Percentiles rank a stretch among this genome's conserved stretches.
Evolutionary conservation across 176 grass and related monocot genomes (phyloP).

Genomic region (Avena eriantha): DNA sequence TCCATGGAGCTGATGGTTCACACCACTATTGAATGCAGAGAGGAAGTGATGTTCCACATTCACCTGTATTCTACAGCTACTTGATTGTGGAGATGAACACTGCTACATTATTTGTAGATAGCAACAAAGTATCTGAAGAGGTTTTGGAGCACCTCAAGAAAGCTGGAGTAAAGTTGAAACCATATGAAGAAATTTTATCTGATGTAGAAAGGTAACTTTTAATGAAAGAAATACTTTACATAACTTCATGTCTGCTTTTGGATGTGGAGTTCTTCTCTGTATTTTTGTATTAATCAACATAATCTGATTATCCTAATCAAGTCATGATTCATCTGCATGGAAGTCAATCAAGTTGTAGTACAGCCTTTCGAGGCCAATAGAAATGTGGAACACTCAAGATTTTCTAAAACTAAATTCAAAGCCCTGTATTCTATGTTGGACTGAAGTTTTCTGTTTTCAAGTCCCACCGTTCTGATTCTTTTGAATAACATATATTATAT

Average conservation of each 20-base stretch:
- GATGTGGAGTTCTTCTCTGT: neutral
- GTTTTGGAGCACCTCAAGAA: slow-evolving; percentile 66
- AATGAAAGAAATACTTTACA: slow-evolving; percentile 21
- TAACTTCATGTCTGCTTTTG: neutral
- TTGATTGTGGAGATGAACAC: slow-evolving; percentile 65
- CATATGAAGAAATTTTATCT: slow-evolving; percentile 76
- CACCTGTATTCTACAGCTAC: slow-evolving; percentile 97
- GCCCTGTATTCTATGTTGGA: slow-evolving; percentile 10
- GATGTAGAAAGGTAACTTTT: slow-evolving; percentile 79
- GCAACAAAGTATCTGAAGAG: slow-evolving; percentile 68
- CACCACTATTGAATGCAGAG: slow-evolving; percentile 67
- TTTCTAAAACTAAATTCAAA: slow-evolving; percentile 15
- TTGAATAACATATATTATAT: neutral
- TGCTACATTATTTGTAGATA: slow-evolving; percentile 88
- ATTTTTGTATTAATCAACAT: slow-evolving; percentile 14
- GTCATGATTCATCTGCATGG: neutral
- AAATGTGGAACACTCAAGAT: slow-evolving; percentile 15
- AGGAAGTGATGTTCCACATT: slow-evolving; percentile 91
- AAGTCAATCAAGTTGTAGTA: slow-evolving; percentile 4
- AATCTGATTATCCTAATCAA: neutral
- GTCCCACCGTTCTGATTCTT: slow-evolving; percentile 1
- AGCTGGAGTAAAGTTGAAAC: slow-evolving; percentile 78
- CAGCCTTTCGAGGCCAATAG: neutral
- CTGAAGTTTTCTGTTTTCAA: slow-evolving; percentile 17
- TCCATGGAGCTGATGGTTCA: slow-evolving; percentile 40